Evolutionary conservation across 306 rosid genomes (phyloP), one percentile per base, ranked within the genome.

Genomic region (Styphnolobium japonicum): DNA sequence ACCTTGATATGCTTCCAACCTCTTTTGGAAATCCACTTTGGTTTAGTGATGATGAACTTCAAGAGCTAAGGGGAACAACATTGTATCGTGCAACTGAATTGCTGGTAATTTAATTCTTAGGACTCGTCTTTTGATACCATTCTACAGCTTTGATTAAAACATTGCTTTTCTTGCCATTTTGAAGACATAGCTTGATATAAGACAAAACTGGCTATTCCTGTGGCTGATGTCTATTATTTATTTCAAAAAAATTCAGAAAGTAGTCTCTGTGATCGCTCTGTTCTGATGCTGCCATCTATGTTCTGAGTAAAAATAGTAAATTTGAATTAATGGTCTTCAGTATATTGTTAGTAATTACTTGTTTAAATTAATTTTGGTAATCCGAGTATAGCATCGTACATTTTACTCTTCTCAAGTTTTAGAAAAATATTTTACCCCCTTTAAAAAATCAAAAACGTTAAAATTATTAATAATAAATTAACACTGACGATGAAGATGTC

Each of bases 1-100:
- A 92, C 86, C 89, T 95, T 73, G 93, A 91, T 81, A 88, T 95
- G 91, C 97, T 95, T 76, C 98, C 98, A n/a, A 81, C 86, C 76
- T 86, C 86, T 29, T 95, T 91, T 71, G 87, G 90, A 51, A 95
- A 90, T 88, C 85, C 99, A 45, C 97, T 95, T 81, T 95, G 98
- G 97, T 95, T 95, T 82, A 87, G 86, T 37, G 91, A 89, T 22
- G 93, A 86, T 21, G 97, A 90, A 79, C 87, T 95, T 77, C 86
- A 80, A 65, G 98, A 90, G 72, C 86, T 95, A 58, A 95, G 93
- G 86, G 99, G 99, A 33, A 88, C 99, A 65, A 42, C 94, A 12
- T 81, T 93, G 73, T 82, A 89, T 75, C 92, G 89, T 69, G 99
- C 98, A 73, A 95, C 96, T 60, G 93, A 90, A 46, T 76, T 95